Evolutionary conservation across 768 basidiomycete genomes (phyloP).

Genomic region (Rubroboletus satanas): DNA sequence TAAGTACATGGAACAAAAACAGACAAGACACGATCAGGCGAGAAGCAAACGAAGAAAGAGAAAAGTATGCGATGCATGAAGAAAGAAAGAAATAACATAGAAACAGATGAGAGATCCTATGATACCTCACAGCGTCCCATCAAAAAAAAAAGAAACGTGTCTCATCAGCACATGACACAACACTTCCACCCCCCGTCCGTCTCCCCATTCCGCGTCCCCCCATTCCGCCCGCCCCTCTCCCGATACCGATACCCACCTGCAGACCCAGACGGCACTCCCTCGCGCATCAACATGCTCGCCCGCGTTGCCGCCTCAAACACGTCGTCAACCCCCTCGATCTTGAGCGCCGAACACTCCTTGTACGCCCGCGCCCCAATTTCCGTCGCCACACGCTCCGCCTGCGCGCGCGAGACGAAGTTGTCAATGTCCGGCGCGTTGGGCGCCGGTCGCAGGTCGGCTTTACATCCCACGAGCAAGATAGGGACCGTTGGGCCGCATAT

Average conservation of each 20-base stretch:
- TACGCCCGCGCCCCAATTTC: slow-evolving; percentile 90
- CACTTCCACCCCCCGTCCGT: slow-evolving; percentile 51
- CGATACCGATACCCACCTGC: slow-evolving; percentile 49
- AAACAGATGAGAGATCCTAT: neutral
- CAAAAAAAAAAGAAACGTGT: too few relatives aligned
- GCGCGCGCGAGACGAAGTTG: slow-evolving; percentile 66
- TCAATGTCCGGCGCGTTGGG: slow-evolving; percentile 42
- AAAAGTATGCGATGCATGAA: slow-evolving; percentile 2
- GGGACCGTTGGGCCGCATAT: slow-evolving; percentile 93
- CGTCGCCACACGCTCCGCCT: slow-evolving; percentile 78
- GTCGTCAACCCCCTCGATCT: slow-evolving; percentile 91
- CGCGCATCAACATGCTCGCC: slow-evolving; percentile 93
- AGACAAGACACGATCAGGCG: neutral
- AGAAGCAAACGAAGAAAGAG: neutral
- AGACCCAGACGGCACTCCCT: slow-evolving; percentile 60
- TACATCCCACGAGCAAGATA: slow-evolving; percentile 94
- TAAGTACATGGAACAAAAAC: slow-evolving; percentile 4
- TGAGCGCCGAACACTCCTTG: slow-evolving; percentile 90
- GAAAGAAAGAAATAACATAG: neutral
- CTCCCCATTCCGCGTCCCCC: slow-evolving; percentile 37
- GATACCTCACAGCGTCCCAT: neutral
- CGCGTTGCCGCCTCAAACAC: slow-evolving; percentile 97
- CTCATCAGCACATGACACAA: slow-evolving; percentile 64
- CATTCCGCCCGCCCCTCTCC: slow-evolving; percentile 33
- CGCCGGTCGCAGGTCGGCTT: slow-evolving; percentile 82